phyloP scores from a whole-genome alignment of 495 filamentous ascomycete species.

The Podospora anserina region DNA sequence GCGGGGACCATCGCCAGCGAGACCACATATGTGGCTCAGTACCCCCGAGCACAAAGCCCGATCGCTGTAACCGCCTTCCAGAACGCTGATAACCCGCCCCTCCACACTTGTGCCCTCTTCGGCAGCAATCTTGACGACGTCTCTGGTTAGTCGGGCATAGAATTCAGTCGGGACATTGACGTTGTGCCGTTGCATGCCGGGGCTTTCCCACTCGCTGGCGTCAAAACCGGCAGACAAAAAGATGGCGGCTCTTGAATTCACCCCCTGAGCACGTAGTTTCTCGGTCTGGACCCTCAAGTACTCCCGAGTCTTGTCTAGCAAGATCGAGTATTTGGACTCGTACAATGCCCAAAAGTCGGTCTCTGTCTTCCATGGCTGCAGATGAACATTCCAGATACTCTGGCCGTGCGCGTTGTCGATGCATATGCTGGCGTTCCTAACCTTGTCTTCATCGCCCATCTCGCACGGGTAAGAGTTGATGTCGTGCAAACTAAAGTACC shows the following conservation, averaged over 20 bases:
- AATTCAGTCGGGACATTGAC: slow-evolving; percentile 96
- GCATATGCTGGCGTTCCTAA: slow-evolving; percentile 86
- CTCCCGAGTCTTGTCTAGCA: slow-evolving; percentile 74
- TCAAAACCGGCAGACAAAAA: slow-evolving; percentile 96
- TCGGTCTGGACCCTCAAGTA: slow-evolving; percentile 70
- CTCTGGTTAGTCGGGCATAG: slow-evolving; percentile 83
- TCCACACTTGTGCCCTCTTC: slow-evolving; percentile 75
- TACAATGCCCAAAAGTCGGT: slow-evolving; percentile 88
- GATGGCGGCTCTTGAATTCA: slow-evolving; percentile 73
- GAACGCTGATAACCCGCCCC: slow-evolving; percentile 83
- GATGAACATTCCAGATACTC: slow-evolving; percentile 92
- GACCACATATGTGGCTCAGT: slow-evolving; percentile 79
- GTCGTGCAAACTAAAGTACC: slow-evolving; percentile 94
- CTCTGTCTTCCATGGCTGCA: slow-evolving; percentile 78
- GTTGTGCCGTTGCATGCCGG: slow-evolving; percentile 88
- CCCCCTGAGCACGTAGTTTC: slow-evolving; percentile 48
- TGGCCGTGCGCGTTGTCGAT: slow-evolving; percentile 90
- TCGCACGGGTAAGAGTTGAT: slow-evolving; percentile 98
- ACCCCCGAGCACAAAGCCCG: slow-evolving; percentile 83
- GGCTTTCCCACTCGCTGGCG: slow-evolving; percentile 89
- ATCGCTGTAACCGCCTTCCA: slow-evolving; percentile 95
- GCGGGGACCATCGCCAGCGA: slow-evolving; percentile 54
- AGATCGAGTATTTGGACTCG: slow-evolving; percentile 63
- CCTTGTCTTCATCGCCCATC: slow-evolving; percentile 79
- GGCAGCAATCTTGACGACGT: slow-evolving; percentile 75